Conservation (phyloP, 2,329 filamentous ascomycete species). For the Sordariomycetes sp. region DNA sequence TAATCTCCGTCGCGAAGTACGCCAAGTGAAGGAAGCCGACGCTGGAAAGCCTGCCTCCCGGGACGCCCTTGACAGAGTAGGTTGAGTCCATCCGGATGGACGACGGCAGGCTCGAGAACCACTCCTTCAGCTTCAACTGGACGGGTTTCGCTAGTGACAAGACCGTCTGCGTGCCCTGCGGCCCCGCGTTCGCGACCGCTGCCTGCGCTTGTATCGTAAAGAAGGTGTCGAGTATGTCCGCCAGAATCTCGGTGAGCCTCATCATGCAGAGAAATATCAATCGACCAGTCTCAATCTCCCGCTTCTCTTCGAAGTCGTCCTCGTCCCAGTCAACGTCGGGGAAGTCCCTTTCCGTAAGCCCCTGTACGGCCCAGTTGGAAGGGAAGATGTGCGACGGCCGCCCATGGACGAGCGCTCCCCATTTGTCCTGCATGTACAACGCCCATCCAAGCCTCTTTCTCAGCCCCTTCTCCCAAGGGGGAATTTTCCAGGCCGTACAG, state of each 20-base stretch:
- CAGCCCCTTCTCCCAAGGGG: conserved; percentile 73
- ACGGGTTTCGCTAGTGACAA: conserved; percentile 68
- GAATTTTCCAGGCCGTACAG: conserved; percentile 77
- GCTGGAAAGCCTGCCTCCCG: conserved; percentile 36
- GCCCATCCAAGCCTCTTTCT: conserved; percentile 83
- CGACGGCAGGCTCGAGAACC: conserved; percentile 59
- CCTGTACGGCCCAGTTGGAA: conserved; percentile 63
- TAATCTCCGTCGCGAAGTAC: conserved; percentile 91
- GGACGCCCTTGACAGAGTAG: conserved; percentile 19
- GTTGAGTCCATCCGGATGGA: conserved; percentile 54
- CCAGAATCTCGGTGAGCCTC: conserved; percentile 58
- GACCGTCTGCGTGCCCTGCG: conserved; percentile 59
- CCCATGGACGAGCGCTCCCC: conserved; percentile 75
- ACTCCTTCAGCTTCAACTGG: conserved; percentile 70
- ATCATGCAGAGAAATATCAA: conserved; percentile 66
- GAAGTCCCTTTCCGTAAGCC: conserved; percentile 55
- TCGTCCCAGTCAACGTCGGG: conserved; percentile 58
- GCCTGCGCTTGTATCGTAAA: conserved; percentile 69
- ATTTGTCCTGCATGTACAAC: conserved; percentile 86
- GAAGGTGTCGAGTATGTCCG: conserved; percentile 72
- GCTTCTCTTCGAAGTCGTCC: conserved; percentile 44
- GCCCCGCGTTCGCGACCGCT: conserved; percentile 50
- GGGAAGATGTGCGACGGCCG: conserved; percentile 63
- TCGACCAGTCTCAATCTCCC: conserved; percentile 54
- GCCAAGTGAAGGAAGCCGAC: conserved; percentile 75